Evolutionary conservation across 441 rosid species (phyloP).

Genomic region (Brassica hybrid): DNA sequence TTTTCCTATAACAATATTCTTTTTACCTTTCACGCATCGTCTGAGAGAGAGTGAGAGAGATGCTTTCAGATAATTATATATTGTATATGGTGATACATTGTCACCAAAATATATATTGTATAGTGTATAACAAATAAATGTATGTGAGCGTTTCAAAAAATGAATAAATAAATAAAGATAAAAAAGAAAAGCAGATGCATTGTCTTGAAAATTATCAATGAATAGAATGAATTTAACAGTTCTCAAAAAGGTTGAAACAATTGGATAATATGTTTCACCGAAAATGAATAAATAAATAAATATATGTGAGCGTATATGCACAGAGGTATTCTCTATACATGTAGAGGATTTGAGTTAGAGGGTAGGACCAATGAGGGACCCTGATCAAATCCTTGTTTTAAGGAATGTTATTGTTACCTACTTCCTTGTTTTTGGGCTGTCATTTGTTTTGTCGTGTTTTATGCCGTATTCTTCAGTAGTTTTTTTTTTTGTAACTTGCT

Average conservation of each 20-base stretch:
- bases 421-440: conserved; percentile 36
- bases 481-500: no score
- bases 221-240: no score
- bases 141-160: not conserved
- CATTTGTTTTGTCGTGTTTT: conserved; percentile 17
- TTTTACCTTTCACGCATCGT: not conserved
- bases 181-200: no score
- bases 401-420: conserved; percentile 32
- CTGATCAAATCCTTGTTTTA: conserved; percentile 21
- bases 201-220: no score
- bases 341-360: not conserved
- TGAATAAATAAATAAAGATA: not conserved
- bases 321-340: not conserved
- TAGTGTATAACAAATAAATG: not conserved
- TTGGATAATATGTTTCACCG: no score
- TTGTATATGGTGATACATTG: not conserved
- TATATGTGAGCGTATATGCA: not conserved
- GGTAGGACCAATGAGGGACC: conserved; percentile 18
- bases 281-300: no score
- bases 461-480: not conserved
- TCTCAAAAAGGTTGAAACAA: no score
- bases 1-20: not conserved
- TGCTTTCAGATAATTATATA: not conserved
- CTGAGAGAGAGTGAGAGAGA: not conserved
- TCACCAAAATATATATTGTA: not conserved